phyloP scores from a whole-genome alignment of 495 filamentous ascomycete genomes.

The Friedmanniomyces endolithicus region DNA sequence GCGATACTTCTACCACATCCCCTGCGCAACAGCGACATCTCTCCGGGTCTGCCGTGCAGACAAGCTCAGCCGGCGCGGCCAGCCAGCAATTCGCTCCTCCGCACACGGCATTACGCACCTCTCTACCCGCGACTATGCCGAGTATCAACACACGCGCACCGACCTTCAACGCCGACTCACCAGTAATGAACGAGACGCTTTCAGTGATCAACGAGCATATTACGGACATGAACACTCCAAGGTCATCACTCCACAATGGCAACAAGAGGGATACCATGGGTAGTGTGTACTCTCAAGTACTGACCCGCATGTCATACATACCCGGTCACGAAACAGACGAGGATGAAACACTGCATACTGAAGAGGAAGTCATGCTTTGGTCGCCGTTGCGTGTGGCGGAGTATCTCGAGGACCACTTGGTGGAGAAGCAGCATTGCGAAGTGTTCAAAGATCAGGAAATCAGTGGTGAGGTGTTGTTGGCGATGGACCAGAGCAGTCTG shows the following conservation, averaged over 20 bases:
- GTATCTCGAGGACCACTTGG: constrained; percentile 65
- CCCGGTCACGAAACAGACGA: constrained; percentile 53
- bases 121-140: constrained; percentile 22
- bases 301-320: constrained; percentile 74
- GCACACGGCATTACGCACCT: constrained; percentile 5
- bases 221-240: constrained; percentile 74
- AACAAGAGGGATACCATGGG: constrained; percentile 53
- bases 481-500: constrained; percentile 85
- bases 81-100: constrained; percentile 13
- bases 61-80: constrained; percentile 17
- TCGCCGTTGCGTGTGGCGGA: constrained; percentile 65
- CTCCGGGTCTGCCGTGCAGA: constrained; percentile 27
- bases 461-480: constrained; percentile 78
- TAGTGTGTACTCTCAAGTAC: constrained; percentile 76
- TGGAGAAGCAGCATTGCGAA: constrained; percentile 76
- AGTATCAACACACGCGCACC: constrained; percentile 25
- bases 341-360: constrained; percentile 32
- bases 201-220: constrained; percentile 98
- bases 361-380: constrained; percentile 46
- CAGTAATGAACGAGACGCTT: constrained; percentile 90
- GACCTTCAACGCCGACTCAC: constrained; percentile 33
- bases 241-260: constrained; percentile 41
- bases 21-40: constrained; percentile 5
- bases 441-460: constrained; percentile 96
- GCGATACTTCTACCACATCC: background rate